These are phyloP conservation scores for Ophiocordyceps camponoti-rufipedis DNA, from an alignment of 2,329 filamentous ascomycete species.

Conservation along the genomic window DNA sequence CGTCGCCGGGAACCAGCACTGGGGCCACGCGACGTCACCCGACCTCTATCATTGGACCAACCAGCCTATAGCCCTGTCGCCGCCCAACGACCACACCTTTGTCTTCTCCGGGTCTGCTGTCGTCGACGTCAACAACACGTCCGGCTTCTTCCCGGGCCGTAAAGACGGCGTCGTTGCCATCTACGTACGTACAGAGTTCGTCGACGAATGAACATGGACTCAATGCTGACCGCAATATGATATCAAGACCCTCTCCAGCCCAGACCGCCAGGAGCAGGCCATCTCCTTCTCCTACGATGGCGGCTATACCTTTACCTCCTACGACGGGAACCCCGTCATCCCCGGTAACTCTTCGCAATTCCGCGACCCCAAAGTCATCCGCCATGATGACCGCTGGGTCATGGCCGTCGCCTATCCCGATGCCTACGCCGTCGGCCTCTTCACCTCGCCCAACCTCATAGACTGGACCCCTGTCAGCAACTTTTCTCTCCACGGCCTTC, in stretches of 20 bases:
- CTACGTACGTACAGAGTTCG: conserved; percentile 8
- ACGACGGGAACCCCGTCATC: conserved; percentile 42
- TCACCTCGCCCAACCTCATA: conserved; percentile 38
- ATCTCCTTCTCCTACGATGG: conserved; percentile 44
- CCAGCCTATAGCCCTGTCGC: conserved; percentile 42
- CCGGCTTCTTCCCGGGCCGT: conserved; percentile 43
- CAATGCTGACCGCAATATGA: not conserved
- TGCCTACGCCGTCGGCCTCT: conserved; percentile 41
- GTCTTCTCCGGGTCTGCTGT: conserved; percentile 39
- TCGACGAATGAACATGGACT: not conserved
- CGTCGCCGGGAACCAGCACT: conserved; percentile 41
- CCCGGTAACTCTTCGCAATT: conserved; percentile 34
- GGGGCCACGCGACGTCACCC: conserved; percentile 45
- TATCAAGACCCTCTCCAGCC: conserved; percentile 7
- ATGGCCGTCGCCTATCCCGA: conserved; percentile 31
- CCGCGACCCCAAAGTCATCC: conserved; percentile 47
- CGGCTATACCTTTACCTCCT: conserved; percentile 43
- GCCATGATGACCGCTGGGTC: conserved; percentile 37
- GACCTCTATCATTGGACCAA: conserved; percentile 49
- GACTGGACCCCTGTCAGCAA: conserved; percentile 34
- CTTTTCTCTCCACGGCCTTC: conserved; percentile 32
- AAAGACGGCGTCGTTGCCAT: conserved; percentile 41
- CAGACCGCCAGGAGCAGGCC: conserved; percentile 29
- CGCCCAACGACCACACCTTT: conserved; percentile 21
- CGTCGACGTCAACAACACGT: conserved; percentile 44